Conservation (phyloP, 306 rosid genomes). For the Dryas drummondii region DNA sequence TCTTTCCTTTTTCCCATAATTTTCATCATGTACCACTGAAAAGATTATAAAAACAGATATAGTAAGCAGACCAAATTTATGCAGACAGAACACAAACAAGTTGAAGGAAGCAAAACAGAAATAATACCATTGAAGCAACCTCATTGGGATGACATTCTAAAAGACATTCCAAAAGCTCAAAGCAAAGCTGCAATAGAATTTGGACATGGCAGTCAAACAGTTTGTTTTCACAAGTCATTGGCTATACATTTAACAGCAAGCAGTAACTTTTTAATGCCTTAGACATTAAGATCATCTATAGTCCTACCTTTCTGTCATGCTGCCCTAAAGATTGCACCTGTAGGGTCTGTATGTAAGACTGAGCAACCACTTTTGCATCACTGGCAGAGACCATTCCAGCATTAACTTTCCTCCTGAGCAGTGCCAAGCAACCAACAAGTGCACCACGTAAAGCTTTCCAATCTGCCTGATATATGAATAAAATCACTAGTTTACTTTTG, state of each 20-base stretch:
- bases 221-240: background rate
- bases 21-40: constrained; percentile 8
- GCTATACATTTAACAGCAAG: background rate
- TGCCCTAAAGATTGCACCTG: constrained; percentile 89
- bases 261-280: background rate
- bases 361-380: constrained; percentile 76
- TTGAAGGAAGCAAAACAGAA: constrained; percentile 26
- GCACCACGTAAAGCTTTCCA: constrained; percentile 97
- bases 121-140: constrained; percentile 68
- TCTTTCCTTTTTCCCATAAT: background rate
- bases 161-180: constrained; percentile 76
- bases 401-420: constrained; percentile 63
- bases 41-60: background rate
- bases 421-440: constrained; percentile 88
- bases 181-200: constrained; percentile 73
- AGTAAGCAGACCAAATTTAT: too few species aligned
- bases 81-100: constrained; percentile 20
- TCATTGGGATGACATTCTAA: constrained; percentile 53
- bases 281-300: background rate
- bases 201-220: constrained; percentile 23
- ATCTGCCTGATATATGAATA: constrained; percentile 74
- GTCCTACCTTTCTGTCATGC: constrained; percentile 79
- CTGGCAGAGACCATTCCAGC: constrained; percentile 53
- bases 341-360: constrained; percentile 53
- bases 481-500: constrained; percentile 17